These are phyloP conservation scores for Musa beccarii DNA, from an alignment of 176 grass and related monocot genomes.

Conservation along the genomic window DNA sequence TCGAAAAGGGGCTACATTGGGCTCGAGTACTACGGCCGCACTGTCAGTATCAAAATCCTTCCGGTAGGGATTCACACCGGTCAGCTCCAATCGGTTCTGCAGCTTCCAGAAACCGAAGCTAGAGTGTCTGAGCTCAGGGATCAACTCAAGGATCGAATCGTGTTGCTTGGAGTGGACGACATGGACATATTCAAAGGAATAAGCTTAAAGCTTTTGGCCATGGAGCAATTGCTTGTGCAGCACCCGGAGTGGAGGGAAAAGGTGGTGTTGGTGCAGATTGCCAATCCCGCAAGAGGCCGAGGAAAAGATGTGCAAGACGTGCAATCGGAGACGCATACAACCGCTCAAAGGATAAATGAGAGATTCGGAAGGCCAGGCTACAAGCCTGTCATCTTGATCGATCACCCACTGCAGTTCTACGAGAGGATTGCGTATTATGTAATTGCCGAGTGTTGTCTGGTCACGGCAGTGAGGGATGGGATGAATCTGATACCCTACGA, in stretches of 20 bases:
- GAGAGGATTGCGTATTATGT: conserved; percentile 48
- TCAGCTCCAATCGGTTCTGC: conserved; percentile 29
- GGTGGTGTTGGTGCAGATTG: conserved; percentile 44
- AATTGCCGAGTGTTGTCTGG: conserved; percentile 45
- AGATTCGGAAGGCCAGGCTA: conserved; percentile 31
- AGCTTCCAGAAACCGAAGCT: conserved; percentile 24
- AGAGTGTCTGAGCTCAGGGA: conserved; percentile 27
- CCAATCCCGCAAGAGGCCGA: conserved; percentile 38
- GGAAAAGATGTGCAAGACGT: conserved; percentile 45
- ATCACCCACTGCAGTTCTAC: conserved; percentile 39
- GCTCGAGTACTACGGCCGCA: conserved; percentile 51
- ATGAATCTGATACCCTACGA: conserved; percentile 61
- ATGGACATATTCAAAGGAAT: conserved; percentile 68
- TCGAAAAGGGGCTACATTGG: conserved; percentile 50
- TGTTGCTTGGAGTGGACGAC: conserved; percentile 50
- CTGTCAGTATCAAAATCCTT: conserved; percentile 49
- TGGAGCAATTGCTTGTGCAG: conserved; percentile 42
- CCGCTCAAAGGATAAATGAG: conserved; percentile 35
- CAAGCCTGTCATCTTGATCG: conserved; percentile 36
- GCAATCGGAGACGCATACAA: conserved; percentile 29
- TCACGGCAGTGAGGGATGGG: conserved; percentile 51
- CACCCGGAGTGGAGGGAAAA: conserved; percentile 44
- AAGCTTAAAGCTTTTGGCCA: conserved; percentile 49
- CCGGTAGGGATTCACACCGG: conserved; percentile 43
- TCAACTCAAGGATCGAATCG: conserved; percentile 25